Evolutionary conservation across 352 stramenopile species (phyloP), one percentile per base, ranked within the genome.

Genomic region (Thalassiosira hispida): DNA sequence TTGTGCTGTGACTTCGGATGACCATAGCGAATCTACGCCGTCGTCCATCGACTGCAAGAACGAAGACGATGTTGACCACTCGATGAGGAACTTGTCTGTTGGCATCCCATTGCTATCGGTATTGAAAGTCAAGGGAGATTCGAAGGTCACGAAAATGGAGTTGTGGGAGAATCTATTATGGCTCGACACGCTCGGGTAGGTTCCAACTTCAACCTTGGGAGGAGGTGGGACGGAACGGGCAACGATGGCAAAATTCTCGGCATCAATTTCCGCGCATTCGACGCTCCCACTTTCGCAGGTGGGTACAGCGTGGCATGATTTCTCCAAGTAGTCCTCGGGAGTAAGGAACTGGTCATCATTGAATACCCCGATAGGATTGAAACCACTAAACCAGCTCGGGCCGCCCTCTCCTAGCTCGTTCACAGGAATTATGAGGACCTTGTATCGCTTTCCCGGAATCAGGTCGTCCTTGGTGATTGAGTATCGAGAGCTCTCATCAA

Each of bases 41-140:
- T 59, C 74, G 12, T 61, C n/a, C 31, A 16, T 46, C 38, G 53
- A 52, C 8, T 31, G 73, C 33, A 42, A 51, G 74, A 87, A 86
- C 0, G 63, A 78, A 35, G 57, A 60, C 12, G 12, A 25, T 1
- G 83, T 89, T 56, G 97, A 95, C 95, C 95, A 98, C 70, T 98
- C 95, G 14, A 98, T 82, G 0, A 93, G 90, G 73, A 95, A 98
- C 61, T 85, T 93, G 60, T 97, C 92, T 20, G 98, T 89, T 0
- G 73, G 46, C 56, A 97, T 90, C 29, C 95, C 91, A 44, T 88
- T 95, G 6, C 81, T 76, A 9, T 53, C 61, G 55, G 49, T 70
- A 47, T 66, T 38, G 22, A 52, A 22, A 51, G 18, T 63, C 42
- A 82, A 69, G 2, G 55, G 63, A 47, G 75, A 82, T n/a, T 80